Conservation (phyloP, 441 rosid genomes). For the Manihot esculenta region DNA sequence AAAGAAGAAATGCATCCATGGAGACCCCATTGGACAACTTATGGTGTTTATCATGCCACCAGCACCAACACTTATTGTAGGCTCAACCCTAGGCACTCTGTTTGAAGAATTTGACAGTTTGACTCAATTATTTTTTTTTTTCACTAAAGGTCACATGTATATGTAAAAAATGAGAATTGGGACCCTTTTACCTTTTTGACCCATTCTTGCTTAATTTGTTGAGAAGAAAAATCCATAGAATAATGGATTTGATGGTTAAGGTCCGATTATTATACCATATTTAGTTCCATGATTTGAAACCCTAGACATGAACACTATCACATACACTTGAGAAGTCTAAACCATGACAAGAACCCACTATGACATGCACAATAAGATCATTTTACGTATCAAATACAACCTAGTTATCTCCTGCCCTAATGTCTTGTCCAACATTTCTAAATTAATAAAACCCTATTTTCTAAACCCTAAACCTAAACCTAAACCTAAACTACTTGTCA, state of each 20-base stretch:
- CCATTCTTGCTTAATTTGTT: not conserved
- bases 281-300: conserved; percentile 23
- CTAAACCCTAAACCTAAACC: too few species aligned
- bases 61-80: too few species aligned
- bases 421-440: conserved; percentile 19
- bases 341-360: conserved; percentile 17
- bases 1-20: too few species aligned
- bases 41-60: too few species aligned
- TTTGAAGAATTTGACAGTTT: conserved; percentile 8
- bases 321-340: not conserved
- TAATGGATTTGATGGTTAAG: conserved; percentile 36
- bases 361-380: not conserved
- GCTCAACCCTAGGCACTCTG: not conserved
- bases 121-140: conserved; percentile 20
- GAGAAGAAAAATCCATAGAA: not conserved
- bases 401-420: not conserved
- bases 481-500: conserved; percentile 2
- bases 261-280: conserved; percentile 15
- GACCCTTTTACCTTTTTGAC: not conserved
- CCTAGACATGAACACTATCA: conserved; percentile 7
- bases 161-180: too few species aligned
- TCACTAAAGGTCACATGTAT: too few species aligned
- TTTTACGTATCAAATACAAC: conserved; percentile 24
- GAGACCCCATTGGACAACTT: not conserved
- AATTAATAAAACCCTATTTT: conserved; percentile 7